These are phyloP conservation scores for Entrophospora sp. DNA, from an alignment of 192 early-diverging fungal genomes.

Conservation along the genomic window DNA sequence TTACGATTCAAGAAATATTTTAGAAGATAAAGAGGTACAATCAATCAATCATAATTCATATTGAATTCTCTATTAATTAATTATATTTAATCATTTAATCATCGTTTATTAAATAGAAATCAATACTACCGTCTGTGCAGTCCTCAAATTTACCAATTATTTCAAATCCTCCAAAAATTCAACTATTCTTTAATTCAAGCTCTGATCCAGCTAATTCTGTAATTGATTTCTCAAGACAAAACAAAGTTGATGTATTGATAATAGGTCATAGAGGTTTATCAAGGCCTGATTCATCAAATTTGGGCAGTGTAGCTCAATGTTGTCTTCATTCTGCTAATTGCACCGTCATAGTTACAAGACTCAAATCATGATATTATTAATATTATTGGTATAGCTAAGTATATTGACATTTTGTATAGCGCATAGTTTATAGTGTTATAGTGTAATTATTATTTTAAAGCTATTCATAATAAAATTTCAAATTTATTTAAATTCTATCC, in stretches of 20 bases:
- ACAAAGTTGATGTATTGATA: background rate
- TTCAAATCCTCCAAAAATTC: no score
- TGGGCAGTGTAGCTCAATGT: background rate
- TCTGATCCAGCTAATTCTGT: conserved; percentile 1
- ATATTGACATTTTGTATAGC: no score
- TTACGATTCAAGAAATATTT: background rate
- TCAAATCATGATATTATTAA: no score
- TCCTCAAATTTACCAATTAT: no score
- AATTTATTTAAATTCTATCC: no score
- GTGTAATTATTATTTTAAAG: no score
- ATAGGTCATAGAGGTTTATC: background rate
- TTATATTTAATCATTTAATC: background rate
- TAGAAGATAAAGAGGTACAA: background rate
- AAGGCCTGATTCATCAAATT: background rate
- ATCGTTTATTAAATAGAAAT: background rate
- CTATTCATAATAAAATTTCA: no score
- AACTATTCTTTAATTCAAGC: background rate
- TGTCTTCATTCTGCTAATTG: conserved; percentile 8
- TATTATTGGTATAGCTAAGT: no score
- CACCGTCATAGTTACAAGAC: conserved; percentile 1
- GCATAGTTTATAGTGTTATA: no score
- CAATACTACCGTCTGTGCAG: no score
- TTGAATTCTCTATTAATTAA: background rate
- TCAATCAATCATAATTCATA: background rate
- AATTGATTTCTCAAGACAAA: background rate